Percentiles rank a stretch among this genome's conserved stretches.
Conservation (phyloP, 495 filamentous ascomycete species). For the Talaromyces adpressus region DNA sequence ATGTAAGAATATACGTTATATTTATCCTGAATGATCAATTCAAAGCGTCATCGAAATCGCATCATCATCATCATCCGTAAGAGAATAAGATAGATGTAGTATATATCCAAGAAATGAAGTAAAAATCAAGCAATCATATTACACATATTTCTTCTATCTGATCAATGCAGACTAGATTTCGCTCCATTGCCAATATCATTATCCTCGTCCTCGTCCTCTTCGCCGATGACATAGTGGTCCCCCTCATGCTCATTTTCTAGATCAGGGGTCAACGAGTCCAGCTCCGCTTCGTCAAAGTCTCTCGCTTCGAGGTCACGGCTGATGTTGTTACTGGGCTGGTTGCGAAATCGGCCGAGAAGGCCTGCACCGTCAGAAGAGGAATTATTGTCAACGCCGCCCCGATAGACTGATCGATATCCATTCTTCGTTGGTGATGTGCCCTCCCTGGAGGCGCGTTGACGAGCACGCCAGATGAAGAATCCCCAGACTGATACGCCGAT, state of each 20-base stretch:
- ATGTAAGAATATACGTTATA: no score
- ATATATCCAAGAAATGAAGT: conserved; percentile 8
- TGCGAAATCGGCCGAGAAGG: conserved; percentile 17
- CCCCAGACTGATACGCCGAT: conserved; percentile 74
- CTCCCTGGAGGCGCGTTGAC: conserved; percentile 35
- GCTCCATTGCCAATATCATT: background rate
- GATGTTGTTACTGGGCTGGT: conserved; percentile 46
- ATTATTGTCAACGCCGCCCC: conserved; percentile 23
- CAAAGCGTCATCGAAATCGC: no score
- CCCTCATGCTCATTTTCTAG: conserved; percentile 13
- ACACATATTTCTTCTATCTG: background rate
- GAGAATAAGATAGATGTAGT: no score
- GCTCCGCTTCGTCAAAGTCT: conserved; percentile 84
- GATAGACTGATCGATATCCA: conserved; percentile 41
- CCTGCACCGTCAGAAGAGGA: conserved; percentile 15
- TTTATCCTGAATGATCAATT: no score
- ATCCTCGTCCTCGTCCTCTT: conserved; percentile 36
- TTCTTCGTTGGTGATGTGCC: background rate
- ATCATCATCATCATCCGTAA: no score
- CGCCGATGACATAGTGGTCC: conserved; percentile 37
- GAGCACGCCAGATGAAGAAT: conserved; percentile 76
- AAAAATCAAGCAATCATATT: background rate
- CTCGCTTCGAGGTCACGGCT: conserved; percentile 66
- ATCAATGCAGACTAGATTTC: background rate
- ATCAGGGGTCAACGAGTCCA: conserved; percentile 55